phyloP scores from a whole-genome alignment of 2,329 filamentous ascomycete genomes.

The Sporothrix globosa region DNA sequence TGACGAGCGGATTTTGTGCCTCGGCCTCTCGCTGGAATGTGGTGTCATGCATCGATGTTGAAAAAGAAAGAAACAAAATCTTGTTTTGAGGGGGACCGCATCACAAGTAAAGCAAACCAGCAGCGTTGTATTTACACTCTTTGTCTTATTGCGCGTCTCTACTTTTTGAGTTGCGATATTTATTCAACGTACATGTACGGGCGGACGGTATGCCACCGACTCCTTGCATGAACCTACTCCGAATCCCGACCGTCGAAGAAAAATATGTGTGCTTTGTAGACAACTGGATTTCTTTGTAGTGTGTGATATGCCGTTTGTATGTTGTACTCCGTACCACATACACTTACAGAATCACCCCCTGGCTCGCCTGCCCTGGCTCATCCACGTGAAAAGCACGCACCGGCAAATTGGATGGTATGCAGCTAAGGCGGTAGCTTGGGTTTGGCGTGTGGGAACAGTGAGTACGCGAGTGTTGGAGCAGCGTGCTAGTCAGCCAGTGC shows the following conservation, averaged over 20 bases:
- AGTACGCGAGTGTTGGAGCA: too few species aligned
- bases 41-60: not conserved
- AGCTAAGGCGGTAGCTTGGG: slow-evolving; percentile 17
- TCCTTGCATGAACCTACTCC: too few species aligned
- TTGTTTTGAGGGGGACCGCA: not conserved
- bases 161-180: not conserved
- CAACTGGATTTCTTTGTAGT: too few species aligned
- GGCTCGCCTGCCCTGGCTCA: not conserved
- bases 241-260: too few species aligned
- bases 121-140: slow-evolving; percentile 18
- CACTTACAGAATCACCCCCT: not conserved
- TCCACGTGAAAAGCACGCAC: slow-evolving; percentile 26
- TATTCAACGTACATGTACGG: not conserved
- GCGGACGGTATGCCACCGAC: too few species aligned
- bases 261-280: not conserved
- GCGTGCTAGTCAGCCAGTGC: too few species aligned
- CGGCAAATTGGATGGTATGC: slow-evolving; percentile 22
- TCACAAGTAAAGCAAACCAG: not conserved
- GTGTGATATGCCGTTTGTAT: too few species aligned
- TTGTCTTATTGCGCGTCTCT: not conserved
- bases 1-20: not conserved
- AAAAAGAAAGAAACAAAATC: slow-evolving; percentile 2
- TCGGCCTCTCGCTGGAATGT: slow-evolving; percentile 19
- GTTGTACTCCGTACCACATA: too few species aligned
- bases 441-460: not conserved